Conservation (phyloP, 176 grass and related monocot species). For the Cenchrus fungigraminus region DNA sequence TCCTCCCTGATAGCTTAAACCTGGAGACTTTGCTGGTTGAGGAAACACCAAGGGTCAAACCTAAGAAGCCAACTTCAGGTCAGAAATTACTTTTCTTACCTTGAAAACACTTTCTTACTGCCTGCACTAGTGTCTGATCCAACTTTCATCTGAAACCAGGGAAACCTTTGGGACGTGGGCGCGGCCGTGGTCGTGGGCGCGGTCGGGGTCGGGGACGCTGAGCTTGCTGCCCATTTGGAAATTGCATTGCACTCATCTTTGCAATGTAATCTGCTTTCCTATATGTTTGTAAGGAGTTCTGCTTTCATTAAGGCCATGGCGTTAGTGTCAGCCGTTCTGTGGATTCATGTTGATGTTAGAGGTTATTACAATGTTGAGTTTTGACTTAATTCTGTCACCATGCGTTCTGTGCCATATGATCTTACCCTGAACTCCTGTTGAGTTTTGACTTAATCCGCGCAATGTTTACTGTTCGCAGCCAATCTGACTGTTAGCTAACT, state of each 20-base stretch:
- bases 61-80: conserved; percentile 79
- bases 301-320: background rate
- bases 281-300: conserved; percentile 22
- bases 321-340: background rate
- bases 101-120: background rate
- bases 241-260: conserved; percentile 29
- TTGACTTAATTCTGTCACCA: too few relatives aligned
- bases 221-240: conserved; percentile 45
- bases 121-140: background rate
- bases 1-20: conserved; percentile 80
- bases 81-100: background rate
- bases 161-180: conserved; percentile 72
- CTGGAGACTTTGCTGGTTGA: conserved; percentile 84
- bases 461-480: too few relatives aligned
- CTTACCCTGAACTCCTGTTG: background rate
- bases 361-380: conserved; percentile 26
- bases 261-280: conserved; percentile 49
- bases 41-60: conserved; percentile 76
- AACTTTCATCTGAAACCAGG: conserved; percentile 45
- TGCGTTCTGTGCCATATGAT: background rate
- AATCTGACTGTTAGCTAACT: too few relatives aligned
- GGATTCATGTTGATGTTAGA: conserved; percentile 6
- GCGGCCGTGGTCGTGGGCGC: conserved; percentile 70
- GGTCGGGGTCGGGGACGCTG: conserved; percentile 64
- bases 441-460: too few relatives aligned